Conservation (phyloP, 176 grass and related monocot genomes). For the sorghum (Sorghum bicolor) region Sorghum_bicolor_NCBIv3 NC_012870.2:66543501-66544000, state of each 20-base stretch:
- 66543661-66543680: slow-evolving; percentile 14
- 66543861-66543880: neutral
- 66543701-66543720: neutral
- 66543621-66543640: slow-evolving; percentile 32
- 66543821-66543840: slow-evolving; percentile 1
- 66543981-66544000: slow-evolving; percentile 1
- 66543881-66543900: neutral
- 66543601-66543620: slow-evolving; percentile 30
- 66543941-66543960: neutral
- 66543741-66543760: neutral
- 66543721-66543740: slow-evolving; percentile 35
- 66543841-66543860: neutral
- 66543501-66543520: slow-evolving; percentile 92
- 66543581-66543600: slow-evolving; percentile 59
- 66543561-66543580: slow-evolving; percentile 44
- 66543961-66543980: slow-evolving; percentile 21
- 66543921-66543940: neutral
- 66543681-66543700: slow-evolving; percentile 1
- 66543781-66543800: neutral
- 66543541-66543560: slow-evolving; percentile 40
- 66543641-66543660: slow-evolving; percentile 24
- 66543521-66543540: slow-evolving; percentile 74
- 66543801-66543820: slow-evolving; percentile 7
- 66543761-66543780: neutral
- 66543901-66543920: neutral